Evolutionary conservation across 257 asterid species (phyloP), one percentile per base, ranked within the genome.

Genomic region (Sherardia arvensis): DNA sequence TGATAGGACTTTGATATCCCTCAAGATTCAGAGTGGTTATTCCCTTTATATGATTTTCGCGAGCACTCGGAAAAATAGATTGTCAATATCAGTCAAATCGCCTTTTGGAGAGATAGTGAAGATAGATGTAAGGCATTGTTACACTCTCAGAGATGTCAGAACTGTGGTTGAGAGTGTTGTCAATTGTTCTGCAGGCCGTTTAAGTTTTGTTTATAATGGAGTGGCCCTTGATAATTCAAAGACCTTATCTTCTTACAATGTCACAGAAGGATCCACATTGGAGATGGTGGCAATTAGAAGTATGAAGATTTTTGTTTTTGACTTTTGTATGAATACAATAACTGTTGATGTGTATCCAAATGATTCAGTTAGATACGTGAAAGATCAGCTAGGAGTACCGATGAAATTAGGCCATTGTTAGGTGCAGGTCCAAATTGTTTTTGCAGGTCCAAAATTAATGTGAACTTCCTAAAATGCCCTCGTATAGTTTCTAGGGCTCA

Each of bases 101-200:
- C 66, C 61, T 12, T 43, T 26, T 20, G 72, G 74, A 25, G 62
- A 68, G 57, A 55, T 43, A 15, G 8, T 68, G 45, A 49, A 56
- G 58, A 38, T 51, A n/a, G 72, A 72, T 60, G 69, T 68, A 30
- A 60, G 69, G 11, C 11, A 20, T 21, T 23, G 23, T 63, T 62
- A 64, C 47, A 72, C 74, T 25, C 65, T 72, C 45, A 0, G 43
- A 26, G 75, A 72, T 8, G 33, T 69, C 40, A 72, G 61, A 65
- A 53, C 57, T 20, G n/a, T 72, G 38, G 58, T 68, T 27, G 80
- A 72, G 65, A 76, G 80, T 40, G 61, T 30, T 47, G 61, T 34
- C 43, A 34, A 74, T 23, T 59, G 0, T 45, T 17, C 74, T 11
- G 29, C 61, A 0, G 36, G 30, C 49, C 69, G 59, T 61, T 27